phyloP scores from a whole-genome alignment of 176 grass and related monocot genomes.

The Musa itinerans region DNA sequence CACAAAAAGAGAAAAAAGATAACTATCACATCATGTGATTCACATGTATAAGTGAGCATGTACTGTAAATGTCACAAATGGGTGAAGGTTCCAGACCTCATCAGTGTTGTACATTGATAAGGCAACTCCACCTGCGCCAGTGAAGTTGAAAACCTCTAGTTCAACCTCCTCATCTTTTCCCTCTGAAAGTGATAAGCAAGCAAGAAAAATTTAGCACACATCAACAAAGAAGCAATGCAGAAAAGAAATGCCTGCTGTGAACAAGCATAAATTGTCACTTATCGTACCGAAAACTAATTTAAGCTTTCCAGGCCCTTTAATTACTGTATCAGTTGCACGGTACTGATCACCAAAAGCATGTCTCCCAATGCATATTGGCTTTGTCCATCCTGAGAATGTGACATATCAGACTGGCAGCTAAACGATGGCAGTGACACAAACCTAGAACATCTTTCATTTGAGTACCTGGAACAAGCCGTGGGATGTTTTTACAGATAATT shows the following conservation, averaged over 20 bases:
- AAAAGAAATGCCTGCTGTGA: background rate
- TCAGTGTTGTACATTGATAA: slow-evolving; percentile 74
- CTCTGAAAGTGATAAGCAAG: slow-evolving; percentile 27
- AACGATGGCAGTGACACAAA: background rate
- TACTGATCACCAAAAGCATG: slow-evolving; percentile 86
- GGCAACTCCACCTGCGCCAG: slow-evolving; percentile 62
- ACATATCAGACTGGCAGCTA: slow-evolving; percentile 12
- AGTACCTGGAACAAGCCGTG: slow-evolving; percentile 61
- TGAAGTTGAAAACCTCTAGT: slow-evolving; percentile 67
- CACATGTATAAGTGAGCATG: background rate
- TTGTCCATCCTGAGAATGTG: slow-evolving; percentile 44
- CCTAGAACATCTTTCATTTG: background rate
- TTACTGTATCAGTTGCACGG: slow-evolving; percentile 57
- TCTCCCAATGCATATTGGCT: slow-evolving; percentile 74
- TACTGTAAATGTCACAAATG: background rate
- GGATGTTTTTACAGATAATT: slow-evolving; percentile 73
- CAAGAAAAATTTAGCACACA: background rate
- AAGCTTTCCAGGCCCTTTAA: slow-evolving; percentile 65
- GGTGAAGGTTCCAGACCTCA: slow-evolving; percentile 31
- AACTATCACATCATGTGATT: background rate
- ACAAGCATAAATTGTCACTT: background rate
- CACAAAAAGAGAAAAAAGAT: slow-evolving; percentile 16
- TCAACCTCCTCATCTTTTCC: slow-evolving; percentile 52
- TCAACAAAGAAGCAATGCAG: slow-evolving; percentile 1
- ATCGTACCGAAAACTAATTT: slow-evolving; percentile 67